A percentile compares a stretch with the other conserved stretches of the same genome.
Evolutionary conservation across 1,284 basidiomycete genomes (phyloP).

Genomic region (Pseudozyma hubeiensis): DNA sequence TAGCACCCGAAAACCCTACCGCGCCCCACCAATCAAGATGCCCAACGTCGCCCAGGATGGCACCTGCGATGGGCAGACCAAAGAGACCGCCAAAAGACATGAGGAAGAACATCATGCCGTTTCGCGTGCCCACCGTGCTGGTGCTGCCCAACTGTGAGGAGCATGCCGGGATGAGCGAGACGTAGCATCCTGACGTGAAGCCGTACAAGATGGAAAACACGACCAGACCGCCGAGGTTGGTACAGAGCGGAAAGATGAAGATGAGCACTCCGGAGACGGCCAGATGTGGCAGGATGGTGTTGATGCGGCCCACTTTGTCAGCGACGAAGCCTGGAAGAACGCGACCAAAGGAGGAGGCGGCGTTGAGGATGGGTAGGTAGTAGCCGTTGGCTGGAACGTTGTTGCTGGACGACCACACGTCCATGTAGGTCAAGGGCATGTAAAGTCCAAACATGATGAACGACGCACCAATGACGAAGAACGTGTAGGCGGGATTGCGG

Average conservation of each 20-base stretch:
- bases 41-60: constrained; percentile 31
- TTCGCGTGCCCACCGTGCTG: constrained; percentile 37
- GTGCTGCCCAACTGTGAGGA: constrained; percentile 41
- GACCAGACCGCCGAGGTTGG: constrained; percentile 31
- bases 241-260: constrained; percentile 51
- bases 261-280: constrained; percentile 56
- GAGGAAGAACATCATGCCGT: constrained; percentile 50
- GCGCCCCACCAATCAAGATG: constrained; percentile 40
- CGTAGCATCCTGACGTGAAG: constrained; percentile 52
- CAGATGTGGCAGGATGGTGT: constrained; percentile 66
- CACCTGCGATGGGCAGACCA: constrained; percentile 46
- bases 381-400: constrained; percentile 41
- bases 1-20: constrained; percentile 12
- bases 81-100: constrained; percentile 43
- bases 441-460: constrained; percentile 57
- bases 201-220: constrained; percentile 54
- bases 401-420: constrained; percentile 37
- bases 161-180: constrained; percentile 53
- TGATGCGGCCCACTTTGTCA: constrained; percentile 66
- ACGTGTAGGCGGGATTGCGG: constrained; percentile 41
- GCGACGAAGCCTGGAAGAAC: constrained; percentile 66
- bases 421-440: constrained; percentile 52
- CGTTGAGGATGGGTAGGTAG: constrained; percentile 57
- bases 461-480: constrained; percentile 41
- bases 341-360: constrained; percentile 63